phyloP scores from a whole-genome alignment of 1,284 basidiomycete genomes.

The Trichosporon sp. region DNA sequence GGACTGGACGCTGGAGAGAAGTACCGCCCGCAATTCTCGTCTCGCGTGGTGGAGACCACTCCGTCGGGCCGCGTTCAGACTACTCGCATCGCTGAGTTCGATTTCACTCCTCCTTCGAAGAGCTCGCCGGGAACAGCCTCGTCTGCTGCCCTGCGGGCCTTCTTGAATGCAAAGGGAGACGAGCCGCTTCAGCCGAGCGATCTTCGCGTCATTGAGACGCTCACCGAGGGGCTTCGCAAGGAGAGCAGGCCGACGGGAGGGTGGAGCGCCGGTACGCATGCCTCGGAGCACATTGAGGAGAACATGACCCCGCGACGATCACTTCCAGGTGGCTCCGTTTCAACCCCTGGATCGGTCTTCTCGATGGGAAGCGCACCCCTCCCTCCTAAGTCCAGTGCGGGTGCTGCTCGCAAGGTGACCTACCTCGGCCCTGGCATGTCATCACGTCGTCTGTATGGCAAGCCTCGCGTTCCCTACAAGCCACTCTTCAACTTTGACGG shows the following conservation, averaged over 20 bases:
- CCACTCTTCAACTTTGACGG: slow-evolving; percentile 32
- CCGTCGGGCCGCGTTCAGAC: neutral
- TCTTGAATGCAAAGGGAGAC: slow-evolving; percentile 44
- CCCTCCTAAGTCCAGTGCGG: neutral
- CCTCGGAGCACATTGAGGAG: neutral
- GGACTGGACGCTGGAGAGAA: slow-evolving; percentile 14
- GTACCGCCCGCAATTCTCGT: slow-evolving; percentile 17
- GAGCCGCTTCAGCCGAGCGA: slow-evolving; percentile 40
- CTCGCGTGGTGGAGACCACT: slow-evolving; percentile 9
- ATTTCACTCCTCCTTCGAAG: slow-evolving; percentile 18
- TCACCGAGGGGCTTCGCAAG: slow-evolving; percentile 39
- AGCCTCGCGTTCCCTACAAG: slow-evolving; percentile 26
- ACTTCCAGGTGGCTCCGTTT: neutral
- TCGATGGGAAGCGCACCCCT: slow-evolving; percentile 26
- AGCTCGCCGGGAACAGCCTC: slow-evolving; percentile 19
- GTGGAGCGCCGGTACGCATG: slow-evolving; percentile 35
- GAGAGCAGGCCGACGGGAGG: slow-evolving; percentile 33
- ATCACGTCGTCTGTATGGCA: slow-evolving; percentile 37
- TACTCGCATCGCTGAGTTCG: neutral
- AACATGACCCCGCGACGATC: slow-evolving; percentile 4
- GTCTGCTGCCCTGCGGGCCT: slow-evolving; percentile 41
- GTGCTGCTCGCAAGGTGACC: slow-evolving; percentile 24
- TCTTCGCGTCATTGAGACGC: slow-evolving; percentile 39
- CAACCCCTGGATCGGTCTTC: slow-evolving; percentile 34
- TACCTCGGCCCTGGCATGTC: slow-evolving; percentile 53